phyloP scores from a whole-genome alignment of 2,329 filamentous ascomycete species.

The Neophaeococcomyces aloes region DNA sequence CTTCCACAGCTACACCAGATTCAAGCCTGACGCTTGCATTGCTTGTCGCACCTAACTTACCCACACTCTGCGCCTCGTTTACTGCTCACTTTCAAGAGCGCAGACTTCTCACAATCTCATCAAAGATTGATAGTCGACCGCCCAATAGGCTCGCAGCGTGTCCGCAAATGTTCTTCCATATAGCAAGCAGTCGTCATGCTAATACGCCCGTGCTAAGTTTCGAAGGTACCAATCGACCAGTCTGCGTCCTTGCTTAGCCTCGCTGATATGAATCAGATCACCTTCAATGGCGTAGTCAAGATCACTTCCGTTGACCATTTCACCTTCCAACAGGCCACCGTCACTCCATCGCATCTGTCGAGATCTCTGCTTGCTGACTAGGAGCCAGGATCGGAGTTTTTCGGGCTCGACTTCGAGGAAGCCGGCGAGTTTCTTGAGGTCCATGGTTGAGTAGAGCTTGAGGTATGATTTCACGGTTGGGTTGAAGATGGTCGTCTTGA shows the following conservation, averaged over 20 bases:
- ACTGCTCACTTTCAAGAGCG: too few species aligned
- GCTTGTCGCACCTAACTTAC: too few species aligned
- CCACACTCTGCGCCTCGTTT: too few species aligned
- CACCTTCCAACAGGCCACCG: constrained; percentile 80
- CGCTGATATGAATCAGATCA: constrained; percentile 95
- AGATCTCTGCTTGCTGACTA: constrained; percentile 98
- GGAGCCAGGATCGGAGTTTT: constrained; percentile 81
- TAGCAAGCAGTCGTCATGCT: constrained; percentile 24
- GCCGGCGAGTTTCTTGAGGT: constrained; percentile 91
- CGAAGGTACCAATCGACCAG: constrained; percentile 98
- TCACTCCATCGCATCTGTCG: constrained; percentile 92
- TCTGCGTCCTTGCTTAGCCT: constrained; percentile 95
- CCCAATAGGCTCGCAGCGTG: neutral
- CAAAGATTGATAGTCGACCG: neutral
- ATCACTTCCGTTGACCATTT: constrained; percentile 85
- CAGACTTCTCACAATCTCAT: too few species aligned
- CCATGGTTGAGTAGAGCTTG: constrained; percentile 98
- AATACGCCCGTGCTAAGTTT: constrained; percentile 93
- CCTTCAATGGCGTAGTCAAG: constrained; percentile 95
- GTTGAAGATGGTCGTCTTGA: constrained; percentile 97
- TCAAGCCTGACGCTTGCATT: too few species aligned
- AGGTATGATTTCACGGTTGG: constrained; percentile 97
- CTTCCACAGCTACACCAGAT: too few species aligned
- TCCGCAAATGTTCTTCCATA: neutral
- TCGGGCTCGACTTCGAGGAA: constrained; percentile 97